These are phyloP conservation scores for Suhomyces sp. DNA, from an alignment of 805 yeast species.

Conservation along the genomic window DNA sequence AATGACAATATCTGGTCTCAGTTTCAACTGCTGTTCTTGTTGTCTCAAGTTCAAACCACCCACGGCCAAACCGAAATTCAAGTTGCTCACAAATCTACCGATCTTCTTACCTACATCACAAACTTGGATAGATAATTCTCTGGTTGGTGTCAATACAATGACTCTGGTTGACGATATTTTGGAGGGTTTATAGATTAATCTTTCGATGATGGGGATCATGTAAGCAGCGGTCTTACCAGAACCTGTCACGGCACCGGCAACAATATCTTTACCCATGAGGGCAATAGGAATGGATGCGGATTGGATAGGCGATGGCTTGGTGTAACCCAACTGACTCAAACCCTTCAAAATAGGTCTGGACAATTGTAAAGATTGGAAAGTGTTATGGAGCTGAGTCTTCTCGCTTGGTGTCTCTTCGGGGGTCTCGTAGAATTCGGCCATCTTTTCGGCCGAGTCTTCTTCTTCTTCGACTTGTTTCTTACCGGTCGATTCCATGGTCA, in stretches of 20 bases:
- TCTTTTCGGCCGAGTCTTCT: constrained; percentile 78
- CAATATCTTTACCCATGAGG: constrained; percentile 88
- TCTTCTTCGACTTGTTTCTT: constrained; percentile 32
- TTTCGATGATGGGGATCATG: constrained; percentile 91
- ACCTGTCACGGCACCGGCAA: constrained; percentile 99
- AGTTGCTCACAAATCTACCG: constrained; percentile 68
- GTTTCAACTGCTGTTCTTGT: constrained; percentile 90
- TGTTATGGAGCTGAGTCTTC: constrained; percentile 50
- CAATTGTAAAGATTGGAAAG: constrained; percentile 73
- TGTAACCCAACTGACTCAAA: constrained; percentile 72
- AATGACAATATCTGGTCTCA: constrained; percentile 92
- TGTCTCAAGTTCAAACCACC: constrained; percentile 96
- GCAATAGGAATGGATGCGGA: constrained; percentile 92
- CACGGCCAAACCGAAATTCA: constrained; percentile 92
- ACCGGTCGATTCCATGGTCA: constrained; percentile 14
- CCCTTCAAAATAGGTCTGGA: constrained; percentile 92
- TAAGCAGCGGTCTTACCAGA: constrained; percentile 99
- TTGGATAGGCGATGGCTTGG: constrained; percentile 93
- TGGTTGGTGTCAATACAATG: constrained; percentile 88
- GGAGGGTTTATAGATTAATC: constrained; percentile 84
- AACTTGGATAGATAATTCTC: constrained; percentile 97
- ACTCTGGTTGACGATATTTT: constrained; percentile 87
- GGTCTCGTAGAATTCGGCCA: constrained; percentile 74
- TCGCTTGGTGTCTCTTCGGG: constrained; percentile 45
- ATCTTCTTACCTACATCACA: constrained; percentile 88